phyloP scores from a whole-genome alignment of 306 rosid genomes.

The Cyclanthera cordifolia region DNA sequence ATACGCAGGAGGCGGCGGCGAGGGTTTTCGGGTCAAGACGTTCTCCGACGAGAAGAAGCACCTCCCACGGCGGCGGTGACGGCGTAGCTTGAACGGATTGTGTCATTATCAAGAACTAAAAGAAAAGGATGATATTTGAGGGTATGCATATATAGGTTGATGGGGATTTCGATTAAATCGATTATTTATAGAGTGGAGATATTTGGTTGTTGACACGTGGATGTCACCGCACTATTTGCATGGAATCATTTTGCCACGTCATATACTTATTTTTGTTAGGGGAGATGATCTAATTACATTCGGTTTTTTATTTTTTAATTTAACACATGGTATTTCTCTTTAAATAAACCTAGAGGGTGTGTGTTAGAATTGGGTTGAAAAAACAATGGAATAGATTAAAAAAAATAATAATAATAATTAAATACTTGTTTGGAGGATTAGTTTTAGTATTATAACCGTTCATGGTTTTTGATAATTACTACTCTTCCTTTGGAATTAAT shows the following conservation, averaged over 20 bases:
- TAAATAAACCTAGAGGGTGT: too few species aligned
- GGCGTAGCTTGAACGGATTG: background rate
- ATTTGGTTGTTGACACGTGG: constrained; percentile 26
- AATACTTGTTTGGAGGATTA: too few species aligned
- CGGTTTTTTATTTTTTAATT: background rate
- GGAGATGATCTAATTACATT: background rate
- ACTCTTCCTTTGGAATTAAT: too few species aligned
- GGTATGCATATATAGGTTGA: background rate
- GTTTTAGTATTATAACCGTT: too few species aligned
- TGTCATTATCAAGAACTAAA: background rate
- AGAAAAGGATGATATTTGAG: background rate
- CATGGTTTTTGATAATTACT: too few species aligned
- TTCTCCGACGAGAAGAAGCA: constrained; percentile 29
- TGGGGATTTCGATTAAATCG: background rate
- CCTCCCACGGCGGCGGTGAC: constrained; percentile 35
- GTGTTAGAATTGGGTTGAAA: too few species aligned
- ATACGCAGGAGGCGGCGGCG: constrained; percentile 47
- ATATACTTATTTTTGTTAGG: background rate
- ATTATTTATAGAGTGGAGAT: background rate
- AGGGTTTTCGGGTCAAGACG: constrained; percentile 51
- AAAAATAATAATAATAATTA: too few species aligned
- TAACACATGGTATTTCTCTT: too few species aligned
- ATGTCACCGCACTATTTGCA: constrained; percentile 16
- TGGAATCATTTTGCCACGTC: constrained; percentile 27
- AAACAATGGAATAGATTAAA: too few species aligned